Percentiles rank a stretch among this genome's conserved stretches.
phyloP scores from a whole-genome alignment of 257 asterid species.

The Avicennia marina region DNA sequence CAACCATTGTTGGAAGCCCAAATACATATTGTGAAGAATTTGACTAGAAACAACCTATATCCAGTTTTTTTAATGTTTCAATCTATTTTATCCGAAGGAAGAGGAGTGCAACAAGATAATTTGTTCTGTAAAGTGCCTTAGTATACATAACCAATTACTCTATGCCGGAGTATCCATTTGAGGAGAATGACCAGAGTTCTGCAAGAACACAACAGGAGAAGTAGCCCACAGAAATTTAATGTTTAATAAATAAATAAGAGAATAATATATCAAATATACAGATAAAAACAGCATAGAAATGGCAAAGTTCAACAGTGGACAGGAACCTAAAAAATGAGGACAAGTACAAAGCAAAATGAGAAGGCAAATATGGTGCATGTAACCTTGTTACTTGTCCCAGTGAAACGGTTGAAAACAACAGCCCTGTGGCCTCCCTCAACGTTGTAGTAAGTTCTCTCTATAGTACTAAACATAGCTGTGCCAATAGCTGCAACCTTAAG shows the following conservation, averaged over 20 bases:
- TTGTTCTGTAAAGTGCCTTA: neutral
- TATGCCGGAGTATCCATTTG: no score
- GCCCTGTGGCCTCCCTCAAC: constrained; percentile 14
- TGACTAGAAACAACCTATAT: neutral
- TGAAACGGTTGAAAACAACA: constrained; percentile 2
- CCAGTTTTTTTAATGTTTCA: neutral
- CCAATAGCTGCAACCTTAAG: neutral
- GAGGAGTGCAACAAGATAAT: neutral
- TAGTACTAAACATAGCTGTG: neutral
- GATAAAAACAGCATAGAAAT: neutral
- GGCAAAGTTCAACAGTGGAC: neutral
- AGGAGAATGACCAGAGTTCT: no score
- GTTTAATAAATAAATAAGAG: neutral
- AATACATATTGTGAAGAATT: neutral
- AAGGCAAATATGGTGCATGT: neutral
- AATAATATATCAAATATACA: neutral
- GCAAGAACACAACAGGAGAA: neutral
- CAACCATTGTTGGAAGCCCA: neutral
- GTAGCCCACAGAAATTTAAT: neutral
- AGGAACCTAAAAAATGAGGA: neutral
- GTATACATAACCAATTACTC: no score
- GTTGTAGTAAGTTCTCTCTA: neutral
- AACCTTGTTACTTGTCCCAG: constrained; percentile 4
- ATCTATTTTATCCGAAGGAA: neutral
- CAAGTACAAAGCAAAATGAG: neutral